These are phyloP conservation scores for Talaromyces thailandensis DNA, from an alignment of 495 filamentous ascomycete genomes.

Conservation along the genomic window DNA sequence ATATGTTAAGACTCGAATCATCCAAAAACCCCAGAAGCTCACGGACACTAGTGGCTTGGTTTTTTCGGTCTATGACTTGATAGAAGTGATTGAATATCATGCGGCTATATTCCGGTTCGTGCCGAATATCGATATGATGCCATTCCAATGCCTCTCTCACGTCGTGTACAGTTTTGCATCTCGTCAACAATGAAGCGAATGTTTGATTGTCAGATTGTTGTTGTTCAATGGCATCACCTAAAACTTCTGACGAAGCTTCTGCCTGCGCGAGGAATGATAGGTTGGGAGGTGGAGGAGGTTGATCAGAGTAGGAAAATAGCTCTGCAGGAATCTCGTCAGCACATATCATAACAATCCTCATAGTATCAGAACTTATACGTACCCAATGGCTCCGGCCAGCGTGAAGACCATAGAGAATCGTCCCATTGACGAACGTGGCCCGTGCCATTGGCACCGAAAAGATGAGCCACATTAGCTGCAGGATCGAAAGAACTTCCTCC, in stretches of 20 bases:
- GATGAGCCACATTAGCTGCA: conserved; percentile 27
- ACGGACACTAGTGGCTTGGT: conserved; percentile 5
- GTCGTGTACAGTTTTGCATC: conserved; percentile 14
- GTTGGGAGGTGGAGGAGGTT: neutral
- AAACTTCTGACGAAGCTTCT: neutral
- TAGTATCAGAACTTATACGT: neutral
- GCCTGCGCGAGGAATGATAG: conserved; percentile 4
- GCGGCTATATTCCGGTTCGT: conserved; percentile 30
- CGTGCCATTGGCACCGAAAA: conserved; percentile 37
- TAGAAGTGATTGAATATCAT: conserved; percentile 28
- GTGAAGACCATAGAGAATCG: conserved; percentile 20
- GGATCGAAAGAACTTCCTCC: conserved; percentile 16
- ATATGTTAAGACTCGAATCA: conserved; percentile 31
- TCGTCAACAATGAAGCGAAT: conserved; percentile 15
- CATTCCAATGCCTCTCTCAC: conserved; percentile 18
- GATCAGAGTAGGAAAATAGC: conserved; percentile 1
- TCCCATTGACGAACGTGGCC: conserved; percentile 35
- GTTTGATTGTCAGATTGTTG: neutral
- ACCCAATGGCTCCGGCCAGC: conserved; percentile 18
- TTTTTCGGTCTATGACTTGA: conserved; percentile 5
- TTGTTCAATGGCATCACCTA: neutral
- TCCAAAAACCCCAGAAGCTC: conserved; percentile 32
- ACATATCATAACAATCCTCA: neutral
- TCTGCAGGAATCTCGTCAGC: neutral
- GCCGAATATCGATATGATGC: conserved; percentile 26